Percentiles rank a stretch among this genome's conserved stretches.
These are phyloP conservation scores for Scytalidium lignicola DNA, from an alignment of 2,329 filamentous ascomycete species.

Conservation along the genomic window DNA sequence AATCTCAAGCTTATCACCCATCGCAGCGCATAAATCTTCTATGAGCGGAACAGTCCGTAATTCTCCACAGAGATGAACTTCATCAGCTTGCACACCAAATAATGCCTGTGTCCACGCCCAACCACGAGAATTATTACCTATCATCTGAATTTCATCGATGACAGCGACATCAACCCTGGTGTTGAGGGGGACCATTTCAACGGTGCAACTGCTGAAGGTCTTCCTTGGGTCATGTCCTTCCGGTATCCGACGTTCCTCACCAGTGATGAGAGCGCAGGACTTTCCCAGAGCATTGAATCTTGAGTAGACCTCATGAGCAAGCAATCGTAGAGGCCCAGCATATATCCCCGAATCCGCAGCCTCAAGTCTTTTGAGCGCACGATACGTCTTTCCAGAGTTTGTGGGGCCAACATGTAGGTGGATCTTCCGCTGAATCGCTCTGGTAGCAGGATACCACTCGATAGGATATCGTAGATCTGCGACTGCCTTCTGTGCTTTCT, in stretches of 20 bases:
- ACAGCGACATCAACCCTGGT: constrained; percentile 73
- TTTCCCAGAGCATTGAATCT: constrained; percentile 75
- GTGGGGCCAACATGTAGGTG: constrained; percentile 95
- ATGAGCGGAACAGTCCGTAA: constrained; percentile 76
- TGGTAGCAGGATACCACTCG: constrained; percentile 87
- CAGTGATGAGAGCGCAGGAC: constrained; percentile 76
- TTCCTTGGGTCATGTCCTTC: constrained; percentile 41
- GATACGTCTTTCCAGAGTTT: constrained; percentile 97
- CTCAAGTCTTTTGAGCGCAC: constrained; percentile 81
- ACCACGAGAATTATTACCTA: constrained; percentile 71
- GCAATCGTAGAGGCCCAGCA: constrained; percentile 78
- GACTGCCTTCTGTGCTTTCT: constrained; percentile 49
- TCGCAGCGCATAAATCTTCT: constrained; percentile 66
- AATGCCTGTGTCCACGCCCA: constrained; percentile 94
- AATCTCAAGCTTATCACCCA: constrained; percentile 77
- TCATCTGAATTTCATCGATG: constrained; percentile 99
- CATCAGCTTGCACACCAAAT: constrained; percentile 78
- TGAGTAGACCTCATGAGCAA: constrained; percentile 94
- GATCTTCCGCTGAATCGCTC: constrained; percentile 73
- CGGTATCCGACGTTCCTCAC: constrained; percentile 77
- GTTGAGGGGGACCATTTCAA: constrained; percentile 70
- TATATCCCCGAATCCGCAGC: constrained; percentile 74
- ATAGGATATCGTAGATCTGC: constrained; percentile 83
- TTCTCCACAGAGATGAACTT: constrained; percentile 92
- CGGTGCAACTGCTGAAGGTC: constrained; percentile 78